These are phyloP conservation scores for Marasmius sp. DNA, from an alignment of 1,284 basidiomycete species.

Conservation along the genomic window DNA sequence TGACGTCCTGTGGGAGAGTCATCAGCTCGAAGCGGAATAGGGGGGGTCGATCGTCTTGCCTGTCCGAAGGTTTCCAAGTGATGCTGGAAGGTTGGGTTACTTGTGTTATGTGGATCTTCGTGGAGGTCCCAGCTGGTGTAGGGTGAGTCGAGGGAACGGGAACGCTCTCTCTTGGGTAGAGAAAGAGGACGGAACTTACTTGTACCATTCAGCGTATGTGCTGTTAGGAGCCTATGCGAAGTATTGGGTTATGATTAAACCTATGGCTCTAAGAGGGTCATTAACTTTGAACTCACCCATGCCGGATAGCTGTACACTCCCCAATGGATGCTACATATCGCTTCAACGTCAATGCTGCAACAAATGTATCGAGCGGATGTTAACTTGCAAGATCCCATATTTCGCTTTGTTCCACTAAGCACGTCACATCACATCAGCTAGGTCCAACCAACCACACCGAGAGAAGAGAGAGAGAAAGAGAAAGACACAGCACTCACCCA, in stretches of 20 bases:
- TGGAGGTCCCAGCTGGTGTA: conserved; percentile 40
- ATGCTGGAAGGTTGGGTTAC: conserved; percentile 45
- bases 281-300: conserved; percentile 42
- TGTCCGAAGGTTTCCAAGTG: conserved; percentile 50
- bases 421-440: not conserved
- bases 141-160: not conserved
- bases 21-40: not conserved
- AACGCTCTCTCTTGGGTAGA: not conserved
- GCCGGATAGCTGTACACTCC: conserved; percentile 55
- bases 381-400: conserved; percentile 56
- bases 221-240: conserved; percentile 33
- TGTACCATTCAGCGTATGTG: conserved; percentile 59
- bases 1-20: conserved; percentile 35
- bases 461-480: not conserved
- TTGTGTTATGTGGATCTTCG: conserved; percentile 27
- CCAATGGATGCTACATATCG: conserved; percentile 57
- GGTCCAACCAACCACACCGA: not conserved
- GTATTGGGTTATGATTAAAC: not conserved
- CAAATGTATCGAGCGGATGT: not conserved
- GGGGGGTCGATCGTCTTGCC: conserved; percentile 25
- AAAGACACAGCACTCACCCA: too few relatives aligned
- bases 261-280: not conserved
- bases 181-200: conserved; percentile 35
- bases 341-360: not conserved
- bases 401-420: conserved; percentile 47